Percentiles rank a stretch among this genome's conserved stretches.
These are phyloP conservation scores for Sonneratia caseolaris DNA, from an alignment of 345 rosid genomes.

Conservation along the genomic window DNA sequence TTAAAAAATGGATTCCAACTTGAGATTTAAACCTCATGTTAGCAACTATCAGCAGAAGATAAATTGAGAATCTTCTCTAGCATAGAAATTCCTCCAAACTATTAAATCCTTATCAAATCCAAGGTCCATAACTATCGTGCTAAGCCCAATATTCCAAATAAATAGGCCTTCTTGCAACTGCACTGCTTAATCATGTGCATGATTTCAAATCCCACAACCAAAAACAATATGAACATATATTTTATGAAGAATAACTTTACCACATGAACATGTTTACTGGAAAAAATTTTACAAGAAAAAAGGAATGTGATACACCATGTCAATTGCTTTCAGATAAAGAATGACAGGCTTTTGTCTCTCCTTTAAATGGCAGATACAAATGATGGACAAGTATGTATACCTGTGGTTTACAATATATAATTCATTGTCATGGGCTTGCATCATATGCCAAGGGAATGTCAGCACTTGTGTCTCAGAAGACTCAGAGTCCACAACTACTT, in stretches of 20 bases:
- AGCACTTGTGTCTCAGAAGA: constrained; percentile 35
- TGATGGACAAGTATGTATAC: constrained; percentile 24
- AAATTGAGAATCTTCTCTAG: neutral
- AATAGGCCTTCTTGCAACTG: neutral
- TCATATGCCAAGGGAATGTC: constrained; percentile 82
- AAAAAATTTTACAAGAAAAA: neutral
- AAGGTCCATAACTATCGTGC: too few species aligned
- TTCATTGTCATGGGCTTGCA: constrained; percentile 38
- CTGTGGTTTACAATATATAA: constrained; percentile 48
- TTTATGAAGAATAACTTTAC: neutral
- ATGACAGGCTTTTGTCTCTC: neutral
- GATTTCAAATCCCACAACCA: neutral
- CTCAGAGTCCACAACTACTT: constrained; percentile 33
- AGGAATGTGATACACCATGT: neutral
- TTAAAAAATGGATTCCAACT: neutral
- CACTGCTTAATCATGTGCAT: neutral
- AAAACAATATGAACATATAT: too few species aligned
- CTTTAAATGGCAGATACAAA: neutral
- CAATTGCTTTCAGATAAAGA: neutral
- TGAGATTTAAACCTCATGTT: neutral
- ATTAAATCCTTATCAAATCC: neutral
- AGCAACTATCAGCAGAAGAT: neutral
- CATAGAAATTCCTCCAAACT: neutral
- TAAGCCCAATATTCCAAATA: neutral
- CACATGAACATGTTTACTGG: neutral